phyloP scores from a whole-genome alignment of 768 basidiomycete species.

The Myochromella boudieri region DNA sequence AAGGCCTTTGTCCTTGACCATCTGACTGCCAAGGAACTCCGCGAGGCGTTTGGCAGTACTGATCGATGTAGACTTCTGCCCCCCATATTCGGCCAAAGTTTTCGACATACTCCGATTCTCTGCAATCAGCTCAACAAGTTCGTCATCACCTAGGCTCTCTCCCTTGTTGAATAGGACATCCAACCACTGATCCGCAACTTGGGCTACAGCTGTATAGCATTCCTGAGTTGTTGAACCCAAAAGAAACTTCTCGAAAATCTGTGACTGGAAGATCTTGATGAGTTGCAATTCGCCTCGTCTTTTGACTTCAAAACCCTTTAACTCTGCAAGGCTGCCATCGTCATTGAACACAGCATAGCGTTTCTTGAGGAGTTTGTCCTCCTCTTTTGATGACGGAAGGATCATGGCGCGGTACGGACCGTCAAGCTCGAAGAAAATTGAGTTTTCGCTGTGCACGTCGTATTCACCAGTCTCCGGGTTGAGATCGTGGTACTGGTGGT shows the following conservation, averaged over 20 bases:
- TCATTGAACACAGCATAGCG: slow-evolving; percentile 99
- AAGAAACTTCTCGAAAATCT: slow-evolving; percentile 97
- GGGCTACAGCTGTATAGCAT: slow-evolving; percentile 92
- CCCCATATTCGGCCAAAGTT: slow-evolving; percentile 93
- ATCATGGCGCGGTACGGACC: slow-evolving; percentile 99
- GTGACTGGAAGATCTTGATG: slow-evolving; percentile 99
- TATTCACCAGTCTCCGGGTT: slow-evolving; percentile 86
- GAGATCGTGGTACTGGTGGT: slow-evolving; percentile 95
- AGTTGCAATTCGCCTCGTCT: slow-evolving; percentile 95
- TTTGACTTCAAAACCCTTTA: slow-evolving; percentile 99
- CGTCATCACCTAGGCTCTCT: slow-evolving; percentile 83
- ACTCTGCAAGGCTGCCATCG: slow-evolving; percentile 94
- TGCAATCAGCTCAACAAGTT: slow-evolving; percentile 95
- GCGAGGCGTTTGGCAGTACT: slow-evolving; percentile 93
- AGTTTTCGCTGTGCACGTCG: slow-evolving; percentile 89
- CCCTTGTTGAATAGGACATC: slow-evolving; percentile 91
- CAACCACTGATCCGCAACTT: slow-evolving; percentile 95
- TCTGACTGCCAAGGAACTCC: slow-evolving; percentile 95
- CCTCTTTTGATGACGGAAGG: slow-evolving; percentile 97
- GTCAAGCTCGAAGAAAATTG: slow-evolving; percentile 98
- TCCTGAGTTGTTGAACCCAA: slow-evolving; percentile 92
- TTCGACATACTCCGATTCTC: slow-evolving; percentile 98
- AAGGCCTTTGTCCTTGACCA: slow-evolving; percentile 99
- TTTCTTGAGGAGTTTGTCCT: slow-evolving; percentile 97
- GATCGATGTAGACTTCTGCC: slow-evolving; percentile 98